Base-by-base conservation (phyloP, 306 rosid species). In the Lotus japonicus region DNA sequence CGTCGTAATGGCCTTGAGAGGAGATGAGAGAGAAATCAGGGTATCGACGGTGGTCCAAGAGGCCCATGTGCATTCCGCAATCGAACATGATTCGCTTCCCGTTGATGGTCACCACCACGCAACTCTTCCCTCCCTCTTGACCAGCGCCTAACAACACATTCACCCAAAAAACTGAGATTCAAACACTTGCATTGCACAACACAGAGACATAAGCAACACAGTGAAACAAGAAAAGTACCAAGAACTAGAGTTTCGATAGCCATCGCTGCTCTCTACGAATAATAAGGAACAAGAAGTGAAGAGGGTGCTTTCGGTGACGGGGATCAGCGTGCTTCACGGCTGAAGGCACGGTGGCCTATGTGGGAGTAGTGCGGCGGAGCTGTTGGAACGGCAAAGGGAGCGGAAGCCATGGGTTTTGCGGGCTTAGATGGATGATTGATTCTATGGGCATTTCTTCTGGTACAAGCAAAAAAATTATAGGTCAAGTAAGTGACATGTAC, bases 121-220 rank as follows among this genome's bases (percentile, higher is more conserved):
- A 90, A 79, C 98, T 92, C 91, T 92, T 92, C 21, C 98, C 98
- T 23, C 90, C 96, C 50, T 92, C 96, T 83, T 92, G 97, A 33
- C 98, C 98, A 63, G 98, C 97, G 23, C 98, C 98, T 92, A 70
- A 19, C 26, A 42, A 18, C 28, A 13, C 9, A 21, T 61, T 41
- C 35, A n/a, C 11, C 1, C 3, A 19, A 45, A 19, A 45, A 48
- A 48, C 10, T 14, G 17, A 45, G 70, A 14, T 45, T 45, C 6
- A 21, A 13, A 23, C 9, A 44, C 1, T 11, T 10, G 13, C 45
- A 39, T 15, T 16, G 23, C 19, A 5, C 9, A 3, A 28, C n/a
- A 51, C 3, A 16, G 56, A 5, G 9, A 8, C 17, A n/a, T 17
- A n/a, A 14, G 5, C 6, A 1, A 44, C 14, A 50, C 23, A 10